These are phyloP conservation scores for Nicotiana knightiana DNA, from an alignment of 257 asterid species.

Conservation along the genomic window DNA sequence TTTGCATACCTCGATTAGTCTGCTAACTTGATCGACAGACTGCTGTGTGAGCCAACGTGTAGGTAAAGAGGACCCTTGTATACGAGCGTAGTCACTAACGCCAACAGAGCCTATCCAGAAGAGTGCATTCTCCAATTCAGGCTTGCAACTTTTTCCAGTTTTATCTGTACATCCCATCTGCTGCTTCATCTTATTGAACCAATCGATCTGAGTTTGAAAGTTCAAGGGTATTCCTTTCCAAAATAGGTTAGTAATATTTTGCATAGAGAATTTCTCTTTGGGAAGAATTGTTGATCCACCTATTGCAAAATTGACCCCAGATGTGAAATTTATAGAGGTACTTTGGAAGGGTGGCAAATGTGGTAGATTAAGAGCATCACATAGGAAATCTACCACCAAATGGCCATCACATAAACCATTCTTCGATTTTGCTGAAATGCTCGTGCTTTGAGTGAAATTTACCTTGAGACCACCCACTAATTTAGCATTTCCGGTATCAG, in stretches of 20 bases:
- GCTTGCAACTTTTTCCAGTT: conserved; percentile 14
- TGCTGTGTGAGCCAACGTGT: conserved; percentile 23
- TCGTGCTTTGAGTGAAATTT: neutral
- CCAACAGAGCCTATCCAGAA: conserved; percentile 53
- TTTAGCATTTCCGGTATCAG: conserved; percentile 35
- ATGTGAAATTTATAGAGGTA: conserved; percentile 11
- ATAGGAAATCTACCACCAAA: conserved; percentile 32
- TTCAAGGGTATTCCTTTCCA: conserved; percentile 27
- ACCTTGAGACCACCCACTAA: conserved; percentile 15
- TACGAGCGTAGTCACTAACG: conserved; percentile 25
- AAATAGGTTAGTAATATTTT: conserved; percentile 16
- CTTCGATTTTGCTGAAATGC: neutral
- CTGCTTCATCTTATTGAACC: conserved; percentile 28
- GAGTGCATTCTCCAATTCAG: conserved; percentile 29
- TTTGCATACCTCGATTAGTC: conserved; percentile 31
- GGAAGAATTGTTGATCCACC: conserved; percentile 41
- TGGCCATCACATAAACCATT: conserved; percentile 19
- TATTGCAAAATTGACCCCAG: conserved; percentile 35
- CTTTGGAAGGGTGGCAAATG: conserved; percentile 23
- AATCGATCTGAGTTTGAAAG: conserved; percentile 36
- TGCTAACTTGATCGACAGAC: conserved; percentile 17
- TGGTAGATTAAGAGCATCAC: conserved; percentile 30
- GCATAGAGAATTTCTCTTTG: neutral
- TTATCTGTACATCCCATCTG: conserved; percentile 22
- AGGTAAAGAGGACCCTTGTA: conserved; percentile 16